Evolutionary conservation across 306 rosid species (phyloP).

Genomic region (Corylus avellana): DNA sequence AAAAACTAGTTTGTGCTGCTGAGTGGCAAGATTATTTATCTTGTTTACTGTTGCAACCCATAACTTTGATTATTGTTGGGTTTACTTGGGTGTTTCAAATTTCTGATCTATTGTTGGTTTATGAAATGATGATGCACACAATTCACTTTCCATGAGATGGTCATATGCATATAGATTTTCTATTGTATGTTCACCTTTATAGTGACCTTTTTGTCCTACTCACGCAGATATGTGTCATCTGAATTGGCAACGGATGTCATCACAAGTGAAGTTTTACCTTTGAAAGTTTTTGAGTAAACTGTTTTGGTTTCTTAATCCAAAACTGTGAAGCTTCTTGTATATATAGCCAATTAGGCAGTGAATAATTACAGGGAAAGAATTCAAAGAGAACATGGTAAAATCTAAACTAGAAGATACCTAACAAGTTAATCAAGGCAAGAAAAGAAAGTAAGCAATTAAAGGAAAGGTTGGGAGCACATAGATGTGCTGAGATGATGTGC

Average conservation of each 20-base stretch:
- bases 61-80: background rate
- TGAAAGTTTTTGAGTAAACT: no score
- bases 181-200: background rate
- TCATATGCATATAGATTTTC: background rate
- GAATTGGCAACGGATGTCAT: slow-evolving; percentile 78
- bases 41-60: background rate
- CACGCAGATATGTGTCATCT: slow-evolving; percentile 76
- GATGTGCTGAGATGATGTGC: no score
- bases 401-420: no score
- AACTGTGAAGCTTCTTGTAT: no score
- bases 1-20: no score
- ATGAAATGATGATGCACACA: background rate
- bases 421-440: no score
- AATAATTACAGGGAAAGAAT: no score
- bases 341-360: no score
- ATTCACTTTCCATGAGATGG: background rate
- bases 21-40: background rate
- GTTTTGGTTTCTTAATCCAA: no score
- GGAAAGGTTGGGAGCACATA: no score
- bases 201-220: slow-evolving; percentile 4
- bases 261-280: slow-evolving; percentile 77
- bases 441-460: no score
- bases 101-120: background rate
- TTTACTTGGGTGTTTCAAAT: background rate
- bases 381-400: no score